These are phyloP conservation scores for Plasmodium inui DNA, from an alignment of 169 alveolate species.

Conservation along the genomic window DNA sequence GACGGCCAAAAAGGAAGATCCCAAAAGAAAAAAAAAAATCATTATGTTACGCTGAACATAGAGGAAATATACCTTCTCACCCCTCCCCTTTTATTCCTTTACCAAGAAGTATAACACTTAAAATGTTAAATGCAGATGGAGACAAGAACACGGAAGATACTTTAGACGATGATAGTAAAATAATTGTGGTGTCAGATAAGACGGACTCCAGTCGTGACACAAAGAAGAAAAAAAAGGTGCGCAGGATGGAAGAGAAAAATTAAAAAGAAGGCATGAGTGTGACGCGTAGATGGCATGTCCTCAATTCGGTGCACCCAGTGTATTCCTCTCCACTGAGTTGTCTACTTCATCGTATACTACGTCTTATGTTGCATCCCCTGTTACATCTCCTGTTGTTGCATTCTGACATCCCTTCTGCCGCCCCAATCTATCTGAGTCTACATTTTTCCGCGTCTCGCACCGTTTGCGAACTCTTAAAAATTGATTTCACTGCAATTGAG, in stretches of 20 bases:
- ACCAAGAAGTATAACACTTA: not conserved
- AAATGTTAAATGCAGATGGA: slow-evolving; percentile 35
- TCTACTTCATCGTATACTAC: not conserved
- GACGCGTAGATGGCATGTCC: not conserved
- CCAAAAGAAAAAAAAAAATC: not conserved
- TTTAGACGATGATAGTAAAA: slow-evolving; percentile 42
- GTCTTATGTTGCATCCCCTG: not conserved
- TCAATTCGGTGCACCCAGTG: not conserved
- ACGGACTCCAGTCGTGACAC: slow-evolving; percentile 15
- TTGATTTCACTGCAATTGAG: not conserved
- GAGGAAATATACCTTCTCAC: not conserved
- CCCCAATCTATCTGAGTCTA: not conserved
- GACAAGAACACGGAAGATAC: not conserved
- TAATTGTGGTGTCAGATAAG: slow-evolving; percentile 21
- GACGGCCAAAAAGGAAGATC: not conserved
- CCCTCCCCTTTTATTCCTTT: not conserved
- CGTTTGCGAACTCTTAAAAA: not conserved
- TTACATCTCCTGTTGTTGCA: not conserved
- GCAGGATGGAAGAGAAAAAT: not conserved
- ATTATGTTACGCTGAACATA: slow-evolving; percentile 18
- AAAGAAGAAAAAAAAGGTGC: slow-evolving; percentile 38
- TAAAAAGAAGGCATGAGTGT: not conserved
- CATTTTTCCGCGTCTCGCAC: not conserved
- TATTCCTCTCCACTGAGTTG: not conserved
- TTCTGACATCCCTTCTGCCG: not conserved